Evolutionary conservation across 2,329 filamentous ascomycete genomes (phyloP).

Genomic region (Microsporum audouinii): DNA sequence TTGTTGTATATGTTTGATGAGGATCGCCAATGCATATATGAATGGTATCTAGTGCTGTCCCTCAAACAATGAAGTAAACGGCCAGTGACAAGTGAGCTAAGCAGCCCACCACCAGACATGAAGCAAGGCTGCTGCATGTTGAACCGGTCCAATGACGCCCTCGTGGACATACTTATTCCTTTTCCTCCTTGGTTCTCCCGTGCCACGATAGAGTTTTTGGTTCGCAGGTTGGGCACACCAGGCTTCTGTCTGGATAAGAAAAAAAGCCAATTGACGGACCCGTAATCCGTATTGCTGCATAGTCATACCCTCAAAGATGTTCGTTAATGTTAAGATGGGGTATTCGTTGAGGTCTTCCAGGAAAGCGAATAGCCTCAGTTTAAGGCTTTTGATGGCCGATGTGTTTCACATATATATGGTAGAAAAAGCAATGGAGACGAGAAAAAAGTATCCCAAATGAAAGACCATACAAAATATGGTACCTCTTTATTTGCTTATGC

Average conservation of each 20-base stretch:
- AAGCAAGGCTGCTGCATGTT: neutral
- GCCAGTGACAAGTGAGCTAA: neutral
- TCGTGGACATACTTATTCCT: neutral
- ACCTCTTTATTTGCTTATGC: neutral
- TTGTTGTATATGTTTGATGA: neutral
- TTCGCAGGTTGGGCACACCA: neutral
- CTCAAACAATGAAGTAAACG: neutral
- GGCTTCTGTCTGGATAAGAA: neutral
- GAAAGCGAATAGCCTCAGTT: neutral
- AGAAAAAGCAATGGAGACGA: neutral
- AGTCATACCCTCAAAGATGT: neutral
- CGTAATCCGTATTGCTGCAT: neutral
- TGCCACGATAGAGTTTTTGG: neutral
- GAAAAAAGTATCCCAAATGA: neutral
- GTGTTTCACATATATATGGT: neutral
- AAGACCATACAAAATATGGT: neutral
- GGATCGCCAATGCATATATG: neutral
- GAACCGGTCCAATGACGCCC: slow-evolving; percentile 1
- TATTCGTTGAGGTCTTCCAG: neutral
- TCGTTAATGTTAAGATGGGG: neutral
- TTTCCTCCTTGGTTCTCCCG: neutral
- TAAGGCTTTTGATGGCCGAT: neutral
- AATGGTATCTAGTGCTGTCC: neutral
- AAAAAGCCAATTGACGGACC: neutral
- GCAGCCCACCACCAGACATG: neutral